A percentile compares a stretch with the other conserved stretches of the same genome.
phyloP scores from a whole-genome alignment of 495 filamentous ascomycete species.

The Tuber microsphaerosporum region DNA sequence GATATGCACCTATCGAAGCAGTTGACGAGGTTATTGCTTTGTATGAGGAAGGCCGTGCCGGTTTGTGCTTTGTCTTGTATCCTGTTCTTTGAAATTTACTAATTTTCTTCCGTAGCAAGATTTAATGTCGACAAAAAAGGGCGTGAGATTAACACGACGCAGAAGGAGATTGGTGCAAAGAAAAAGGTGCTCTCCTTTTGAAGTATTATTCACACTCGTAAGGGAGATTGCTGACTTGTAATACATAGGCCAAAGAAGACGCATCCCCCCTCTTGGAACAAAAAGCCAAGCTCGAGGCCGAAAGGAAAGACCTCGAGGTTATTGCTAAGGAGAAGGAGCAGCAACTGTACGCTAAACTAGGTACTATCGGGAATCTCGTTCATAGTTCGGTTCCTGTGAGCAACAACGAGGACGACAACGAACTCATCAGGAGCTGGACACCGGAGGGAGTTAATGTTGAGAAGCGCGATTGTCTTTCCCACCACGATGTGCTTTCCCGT shows the following conservation, averaged over 20 bases:
- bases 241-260: slow-evolving; percentile 68
- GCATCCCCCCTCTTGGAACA: slow-evolving; percentile 64
- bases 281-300: slow-evolving; percentile 67
- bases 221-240: slow-evolving; percentile 1
- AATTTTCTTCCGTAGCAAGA: slow-evolving; percentile 50
- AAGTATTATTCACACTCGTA: neutral
- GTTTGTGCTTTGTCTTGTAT: slow-evolving; percentile 46
- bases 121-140: slow-evolving; percentile 74
- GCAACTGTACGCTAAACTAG: slow-evolving; percentile 66
- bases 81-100: slow-evolving; percentile 2
- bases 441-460: slow-evolving; percentile 63
- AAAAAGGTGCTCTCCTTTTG: slow-evolving; percentile 59
- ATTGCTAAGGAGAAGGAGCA: slow-evolving; percentile 65
- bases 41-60: slow-evolving; percentile 77
- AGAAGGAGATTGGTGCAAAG: slow-evolving; percentile 83
- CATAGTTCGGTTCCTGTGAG: slow-evolving; percentile 86
- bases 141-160: slow-evolving; percentile 73
- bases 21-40: slow-evolving; percentile 86
- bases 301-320: slow-evolving; percentile 71
- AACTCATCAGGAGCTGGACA: slow-evolving; percentile 65
- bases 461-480: slow-evolving; percentile 68
- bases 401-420: slow-evolving; percentile 87
- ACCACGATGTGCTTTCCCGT: slow-evolving; percentile 85
- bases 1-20: slow-evolving; percentile 67
- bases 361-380: slow-evolving; percentile 85